Percentiles rank a stretch among this genome's conserved stretches.
phyloP scores from a whole-genome alignment of 1,284 basidiomycete species.

The Ceratobasidium sp. region DNA sequence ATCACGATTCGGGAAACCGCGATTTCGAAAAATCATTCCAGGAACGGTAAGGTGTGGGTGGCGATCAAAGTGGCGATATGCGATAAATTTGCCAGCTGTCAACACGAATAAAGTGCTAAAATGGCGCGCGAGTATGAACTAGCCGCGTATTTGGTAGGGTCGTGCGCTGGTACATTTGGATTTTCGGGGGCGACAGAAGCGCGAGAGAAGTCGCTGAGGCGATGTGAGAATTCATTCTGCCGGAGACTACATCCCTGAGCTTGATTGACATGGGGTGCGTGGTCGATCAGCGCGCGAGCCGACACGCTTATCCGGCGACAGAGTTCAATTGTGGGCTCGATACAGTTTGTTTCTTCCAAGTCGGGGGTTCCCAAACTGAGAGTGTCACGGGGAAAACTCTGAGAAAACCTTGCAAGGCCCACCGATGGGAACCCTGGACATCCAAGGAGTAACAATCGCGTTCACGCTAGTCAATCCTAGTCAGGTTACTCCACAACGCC shows the following conservation, averaged over 20 bases:
- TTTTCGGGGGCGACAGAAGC: conserved; percentile 10
- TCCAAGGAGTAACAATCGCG: background rate
- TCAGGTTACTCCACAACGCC: background rate
- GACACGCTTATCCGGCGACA: background rate
- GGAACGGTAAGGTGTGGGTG: conserved; percentile 34
- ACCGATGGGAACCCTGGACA: background rate
- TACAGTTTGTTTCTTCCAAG: background rate
- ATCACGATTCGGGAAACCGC: background rate
- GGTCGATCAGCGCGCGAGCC: background rate
- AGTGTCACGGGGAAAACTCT: background rate
- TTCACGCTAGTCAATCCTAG: background rate
- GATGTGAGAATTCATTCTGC: conserved; percentile 15
- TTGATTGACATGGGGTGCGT: background rate
- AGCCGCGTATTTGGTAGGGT: conserved; percentile 35
- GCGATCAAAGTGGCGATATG: conserved; percentile 34
- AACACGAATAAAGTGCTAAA: conserved; percentile 2
- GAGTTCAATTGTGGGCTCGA: background rate
- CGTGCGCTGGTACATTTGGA: conserved; percentile 9
- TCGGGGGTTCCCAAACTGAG: too few species aligned
- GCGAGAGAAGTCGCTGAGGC: conserved; percentile 5
- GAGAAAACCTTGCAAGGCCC: background rate
- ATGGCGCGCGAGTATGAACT: conserved; percentile 7
- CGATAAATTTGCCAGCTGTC: conserved; percentile 22
- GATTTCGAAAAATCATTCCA: conserved; percentile 19
- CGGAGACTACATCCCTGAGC: conserved; percentile 28